A percentile compares a stretch with the other conserved stretches of the same genome.
Evolutionary conservation across 345 rosid species (phyloP).

Genomic region (Citrus glauca): DNA sequence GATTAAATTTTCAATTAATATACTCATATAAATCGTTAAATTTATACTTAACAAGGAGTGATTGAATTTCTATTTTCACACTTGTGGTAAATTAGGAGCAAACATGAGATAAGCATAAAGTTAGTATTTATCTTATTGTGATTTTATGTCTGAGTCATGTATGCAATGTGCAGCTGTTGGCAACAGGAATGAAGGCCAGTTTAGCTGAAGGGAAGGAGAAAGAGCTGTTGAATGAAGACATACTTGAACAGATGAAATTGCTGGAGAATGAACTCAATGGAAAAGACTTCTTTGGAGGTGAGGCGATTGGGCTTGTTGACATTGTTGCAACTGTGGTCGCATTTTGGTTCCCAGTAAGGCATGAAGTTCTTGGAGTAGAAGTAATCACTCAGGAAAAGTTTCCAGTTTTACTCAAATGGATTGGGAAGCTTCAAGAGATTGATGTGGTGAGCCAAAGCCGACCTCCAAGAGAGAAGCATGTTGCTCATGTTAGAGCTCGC

Average conservation of each 20-base stretch:
- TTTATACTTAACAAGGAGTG: background rate
- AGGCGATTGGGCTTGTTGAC: constrained; percentile 17
- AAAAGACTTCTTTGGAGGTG: constrained; percentile 23
- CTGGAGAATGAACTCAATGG: constrained; percentile 23
- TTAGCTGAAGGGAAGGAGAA: background rate
- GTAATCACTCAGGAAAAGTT: constrained; percentile 5
- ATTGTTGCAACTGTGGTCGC: constrained; percentile 3
- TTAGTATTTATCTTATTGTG: background rate
- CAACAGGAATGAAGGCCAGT: background rate
- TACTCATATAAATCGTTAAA: background rate
- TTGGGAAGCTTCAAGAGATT: constrained; percentile 4
- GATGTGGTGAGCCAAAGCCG: constrained; percentile 10
- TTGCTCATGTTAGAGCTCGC: constrained; percentile 3
- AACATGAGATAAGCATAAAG: background rate
- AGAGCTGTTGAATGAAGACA: constrained; percentile 10
- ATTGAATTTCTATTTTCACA: background rate
- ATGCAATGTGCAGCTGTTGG: background rate
- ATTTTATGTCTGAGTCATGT: background rate
- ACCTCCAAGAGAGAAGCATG: constrained; percentile 19
- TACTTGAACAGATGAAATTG: constrained; percentile 6
- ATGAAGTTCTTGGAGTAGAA: constrained; percentile 8
- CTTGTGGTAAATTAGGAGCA: too few species aligned
- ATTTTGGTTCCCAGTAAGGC: background rate
- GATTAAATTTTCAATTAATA: background rate
- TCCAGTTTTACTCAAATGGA: constrained; percentile 23